A percentile compares a stretch with the other conserved stretches of the same genome.
Evolutionary conservation across 805 yeast species (phyloP).

Genomic region (Cyberlindnera xylosilytica): DNA sequence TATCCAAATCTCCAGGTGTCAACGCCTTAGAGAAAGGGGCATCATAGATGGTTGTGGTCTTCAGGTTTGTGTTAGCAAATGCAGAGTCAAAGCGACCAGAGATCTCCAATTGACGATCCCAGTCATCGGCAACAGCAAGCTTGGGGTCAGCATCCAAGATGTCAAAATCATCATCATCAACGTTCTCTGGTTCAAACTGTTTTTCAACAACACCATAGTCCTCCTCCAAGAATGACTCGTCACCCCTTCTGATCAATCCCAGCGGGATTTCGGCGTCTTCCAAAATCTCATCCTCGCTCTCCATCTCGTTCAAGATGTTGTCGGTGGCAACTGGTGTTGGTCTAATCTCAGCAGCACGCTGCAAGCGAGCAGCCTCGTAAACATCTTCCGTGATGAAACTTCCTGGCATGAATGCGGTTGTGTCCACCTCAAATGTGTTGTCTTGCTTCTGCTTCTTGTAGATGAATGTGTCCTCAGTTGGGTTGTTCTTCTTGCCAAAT

Average conservation of each 20-base stretch:
- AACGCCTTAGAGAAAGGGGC: slow-evolving; percentile 22
- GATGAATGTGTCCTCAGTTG: slow-evolving; percentile 29
- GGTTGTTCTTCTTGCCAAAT: slow-evolving; percentile 13
- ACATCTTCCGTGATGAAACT: slow-evolving; percentile 23
- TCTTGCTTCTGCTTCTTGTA: slow-evolving; percentile 31
- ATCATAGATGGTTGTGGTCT: slow-evolving; percentile 23
- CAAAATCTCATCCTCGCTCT: slow-evolving; percentile 11
- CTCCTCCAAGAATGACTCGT: slow-evolving; percentile 23
- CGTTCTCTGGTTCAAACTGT: slow-evolving; percentile 66
- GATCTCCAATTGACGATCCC: slow-evolving; percentile 63
- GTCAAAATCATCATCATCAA: slow-evolving; percentile 43
- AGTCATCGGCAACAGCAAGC: slow-evolving; percentile 51
- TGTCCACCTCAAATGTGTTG: slow-evolving; percentile 19
- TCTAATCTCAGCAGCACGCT: background rate
- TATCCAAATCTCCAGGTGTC: slow-evolving; percentile 41
- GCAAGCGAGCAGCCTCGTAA: slow-evolving; percentile 6
- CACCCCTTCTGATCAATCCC: slow-evolving; percentile 9
- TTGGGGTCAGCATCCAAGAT: slow-evolving; percentile 42
- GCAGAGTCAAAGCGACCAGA: slow-evolving; percentile 32
- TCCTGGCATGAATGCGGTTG: slow-evolving; percentile 26
- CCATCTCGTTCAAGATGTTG: slow-evolving; percentile 15
- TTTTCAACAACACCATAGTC: slow-evolving; percentile 47
- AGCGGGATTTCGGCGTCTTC: slow-evolving; percentile 11
- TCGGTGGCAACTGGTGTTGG: slow-evolving; percentile 2
- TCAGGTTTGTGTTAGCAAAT: slow-evolving; percentile 16